Percentiles rank a stretch among this genome's conserved stretches.
phyloP scores from a whole-genome alignment of 116 monocot genomes.

The Cymodocea nodosa region DNA sequence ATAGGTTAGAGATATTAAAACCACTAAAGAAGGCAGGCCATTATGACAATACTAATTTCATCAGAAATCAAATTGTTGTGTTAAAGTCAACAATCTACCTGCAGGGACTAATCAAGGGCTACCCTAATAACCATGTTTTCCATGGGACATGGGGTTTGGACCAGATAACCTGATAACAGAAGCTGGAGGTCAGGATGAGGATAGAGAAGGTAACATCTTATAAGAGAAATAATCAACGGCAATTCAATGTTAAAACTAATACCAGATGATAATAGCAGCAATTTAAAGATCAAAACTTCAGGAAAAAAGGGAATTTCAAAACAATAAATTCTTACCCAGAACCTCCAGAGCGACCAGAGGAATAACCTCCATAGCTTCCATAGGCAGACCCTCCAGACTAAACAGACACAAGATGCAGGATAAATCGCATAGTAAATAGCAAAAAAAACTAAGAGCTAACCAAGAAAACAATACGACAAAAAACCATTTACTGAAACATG shows the following conservation, averaged over 20 bases:
- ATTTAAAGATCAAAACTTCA: not conserved
- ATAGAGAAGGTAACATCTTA: slow-evolving; percentile 7
- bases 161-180: slow-evolving; percentile 80
- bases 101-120: slow-evolving; percentile 29
- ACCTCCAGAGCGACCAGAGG: slow-evolving; percentile 58
- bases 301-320: not conserved
- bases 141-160: slow-evolving; percentile 54
- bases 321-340: slow-evolving; percentile 42
- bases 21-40: slow-evolving; percentile 10
- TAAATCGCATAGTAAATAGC: not conserved
- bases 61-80: slow-evolving; percentile 11
- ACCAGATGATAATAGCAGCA: not conserved
- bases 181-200: slow-evolving; percentile 30
- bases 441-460: not conserved
- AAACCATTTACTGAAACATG: not conserved
- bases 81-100: slow-evolving; percentile 57
- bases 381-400: slow-evolving; percentile 58
- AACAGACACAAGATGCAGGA: slow-evolving; percentile 1
- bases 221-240: not conserved
- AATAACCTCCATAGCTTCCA: slow-evolving; percentile 53
- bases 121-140: slow-evolving; percentile 87
- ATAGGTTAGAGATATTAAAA: slow-evolving; percentile 23
- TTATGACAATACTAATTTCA: slow-evolving; percentile 8
- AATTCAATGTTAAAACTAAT: not conserved
- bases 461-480: slow-evolving; percentile 2